Percentiles rank a stretch among this genome's conserved stretches.
phyloP scores from a whole-genome alignment of 208 protist genomes.

The Crithidia acanthocephali region DNA sequence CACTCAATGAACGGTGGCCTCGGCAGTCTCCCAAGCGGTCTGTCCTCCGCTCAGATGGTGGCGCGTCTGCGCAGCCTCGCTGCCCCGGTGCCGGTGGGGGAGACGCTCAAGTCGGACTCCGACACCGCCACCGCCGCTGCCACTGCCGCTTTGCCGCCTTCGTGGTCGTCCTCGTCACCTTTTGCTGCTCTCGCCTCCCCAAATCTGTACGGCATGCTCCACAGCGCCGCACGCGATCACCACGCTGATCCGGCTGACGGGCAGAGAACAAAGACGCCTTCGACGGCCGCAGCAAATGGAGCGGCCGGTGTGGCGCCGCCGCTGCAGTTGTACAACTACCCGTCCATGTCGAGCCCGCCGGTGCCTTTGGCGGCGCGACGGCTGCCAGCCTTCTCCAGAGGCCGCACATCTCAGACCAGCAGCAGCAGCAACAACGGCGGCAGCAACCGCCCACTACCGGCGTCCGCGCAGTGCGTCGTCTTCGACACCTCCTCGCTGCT shows the following conservation, averaged over 20 bases:
- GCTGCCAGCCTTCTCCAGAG: neutral
- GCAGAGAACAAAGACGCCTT: neutral
- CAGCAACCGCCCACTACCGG: neutral
- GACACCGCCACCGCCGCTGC: neutral
- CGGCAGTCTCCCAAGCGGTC: neutral
- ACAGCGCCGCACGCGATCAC: conserved; percentile 6
- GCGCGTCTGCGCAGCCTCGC: conserved; percentile 25
- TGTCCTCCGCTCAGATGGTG: conserved; percentile 21
- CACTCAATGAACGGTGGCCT: neutral
- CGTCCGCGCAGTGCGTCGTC: conserved; percentile 43
- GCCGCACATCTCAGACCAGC: neutral
- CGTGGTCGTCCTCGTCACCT: conserved; percentile 27
- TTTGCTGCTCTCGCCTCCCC: conserved; percentile 28
- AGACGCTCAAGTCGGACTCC: neutral
- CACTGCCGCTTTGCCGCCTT: conserved; percentile 9
- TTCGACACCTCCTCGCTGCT: conserved; percentile 83
- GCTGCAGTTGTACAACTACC: neutral
- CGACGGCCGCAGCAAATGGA: too few relatives aligned
- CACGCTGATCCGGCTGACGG: too few relatives aligned
- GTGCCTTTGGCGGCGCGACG: neutral
- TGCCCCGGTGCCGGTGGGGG: conserved; percentile 27
- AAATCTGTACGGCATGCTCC: conserved; percentile 13
- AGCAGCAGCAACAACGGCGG: too few relatives aligned
- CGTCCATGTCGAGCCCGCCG: neutral
- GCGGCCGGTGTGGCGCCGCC: neutral